phyloP scores from a whole-genome alignment of 2,329 filamentous ascomycete species.

The Botrytis pseudocinerea region DNA sequence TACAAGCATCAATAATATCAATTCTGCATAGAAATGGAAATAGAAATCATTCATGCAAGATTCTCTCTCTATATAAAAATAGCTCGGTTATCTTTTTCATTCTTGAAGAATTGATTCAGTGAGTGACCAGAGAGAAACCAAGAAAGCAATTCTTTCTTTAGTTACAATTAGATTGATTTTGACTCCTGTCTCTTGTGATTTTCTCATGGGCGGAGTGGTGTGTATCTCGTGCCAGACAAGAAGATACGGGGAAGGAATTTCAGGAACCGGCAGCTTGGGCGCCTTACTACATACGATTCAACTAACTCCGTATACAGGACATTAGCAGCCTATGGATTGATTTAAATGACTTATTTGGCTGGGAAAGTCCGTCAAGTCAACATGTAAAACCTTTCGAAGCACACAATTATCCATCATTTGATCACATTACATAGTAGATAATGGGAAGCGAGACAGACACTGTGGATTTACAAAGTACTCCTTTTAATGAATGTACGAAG shows the following conservation, averaged over 20 bases:
- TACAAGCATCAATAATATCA: neutral
- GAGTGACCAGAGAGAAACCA: neutral
- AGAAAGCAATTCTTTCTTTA: neutral
- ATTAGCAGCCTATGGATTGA: slow-evolving; percentile 4
- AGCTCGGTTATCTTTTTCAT: neutral
- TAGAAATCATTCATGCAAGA: neutral
- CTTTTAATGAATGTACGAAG: neutral
- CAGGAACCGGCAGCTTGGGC: slow-evolving; percentile 17
- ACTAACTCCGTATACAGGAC: neutral
- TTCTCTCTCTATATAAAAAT: neutral
- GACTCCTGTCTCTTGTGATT: neutral
- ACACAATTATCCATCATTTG: neutral
- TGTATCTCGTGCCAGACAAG: neutral
- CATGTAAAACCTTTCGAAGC: neutral
- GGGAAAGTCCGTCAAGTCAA: neutral
- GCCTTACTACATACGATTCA: neutral
- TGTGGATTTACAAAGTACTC: neutral
- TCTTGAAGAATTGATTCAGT: neutral
- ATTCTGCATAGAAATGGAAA: neutral
- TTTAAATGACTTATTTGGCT: neutral
- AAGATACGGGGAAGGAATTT: slow-evolving; percentile 8
- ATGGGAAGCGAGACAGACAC: neutral
- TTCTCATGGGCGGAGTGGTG: neutral
- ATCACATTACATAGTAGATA: neutral
- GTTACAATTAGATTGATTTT: neutral